These are phyloP conservation scores for Claviceps sp. DNA, from an alignment of 2,329 filamentous ascomycete genomes.

Conservation along the genomic window DNA sequence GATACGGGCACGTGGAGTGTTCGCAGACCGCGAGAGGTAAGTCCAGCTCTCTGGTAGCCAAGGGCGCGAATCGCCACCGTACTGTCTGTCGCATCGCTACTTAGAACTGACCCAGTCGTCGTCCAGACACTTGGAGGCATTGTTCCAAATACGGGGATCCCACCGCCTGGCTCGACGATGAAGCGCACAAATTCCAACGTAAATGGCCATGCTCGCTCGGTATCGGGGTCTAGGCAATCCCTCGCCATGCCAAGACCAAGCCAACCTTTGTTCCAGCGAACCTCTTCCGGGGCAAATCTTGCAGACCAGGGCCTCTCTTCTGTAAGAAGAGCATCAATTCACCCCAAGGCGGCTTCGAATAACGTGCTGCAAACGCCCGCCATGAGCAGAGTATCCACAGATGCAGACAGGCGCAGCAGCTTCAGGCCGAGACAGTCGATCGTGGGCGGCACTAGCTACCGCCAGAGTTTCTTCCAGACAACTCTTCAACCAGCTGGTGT, in stretches of 20 bases:
- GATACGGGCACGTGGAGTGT: constrained; percentile 83
- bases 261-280: constrained; percentile 76
- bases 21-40: constrained; percentile 79
- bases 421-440: constrained; percentile 57
- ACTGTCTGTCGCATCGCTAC: constrained; percentile 9
- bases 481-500: constrained; percentile 70
- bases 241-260: constrained; percentile 72
- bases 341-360: constrained; percentile 45
- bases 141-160: constrained; percentile 71
- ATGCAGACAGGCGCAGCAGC: constrained; percentile 61
- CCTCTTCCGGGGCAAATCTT: constrained; percentile 70
- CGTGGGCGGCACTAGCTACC: constrained; percentile 46
- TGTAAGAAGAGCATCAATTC: constrained; percentile 69
- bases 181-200: constrained; percentile 73
- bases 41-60: constrained; percentile 13
- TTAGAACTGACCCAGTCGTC: neutral
- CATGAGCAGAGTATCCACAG: constrained; percentile 34
- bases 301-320: constrained; percentile 71
- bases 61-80: neutral
- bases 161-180: constrained; percentile 83
- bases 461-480: constrained; percentile 92
- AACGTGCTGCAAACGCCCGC: constrained; percentile 35
- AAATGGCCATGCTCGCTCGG: constrained; percentile 65
- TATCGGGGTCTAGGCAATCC: constrained; percentile 73
- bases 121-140: constrained; percentile 72